Conservation (phyloP, 371 early-diverging fungal genomes). For the Basidiobolus meristosporus region DNA sequence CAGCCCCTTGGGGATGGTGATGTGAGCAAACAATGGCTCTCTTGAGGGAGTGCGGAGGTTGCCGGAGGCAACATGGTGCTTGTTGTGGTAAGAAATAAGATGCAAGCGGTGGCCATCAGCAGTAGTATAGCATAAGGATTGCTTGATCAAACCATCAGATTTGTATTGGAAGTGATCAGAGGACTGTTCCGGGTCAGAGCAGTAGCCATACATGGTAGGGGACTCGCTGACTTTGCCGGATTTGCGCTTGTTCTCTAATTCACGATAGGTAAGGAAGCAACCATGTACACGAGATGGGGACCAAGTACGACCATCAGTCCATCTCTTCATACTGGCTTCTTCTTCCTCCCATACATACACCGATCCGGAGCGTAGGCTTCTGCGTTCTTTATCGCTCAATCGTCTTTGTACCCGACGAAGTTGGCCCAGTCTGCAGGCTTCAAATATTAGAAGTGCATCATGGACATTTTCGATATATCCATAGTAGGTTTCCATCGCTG, state of each 20-base stretch:
- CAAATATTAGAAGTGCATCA: constrained; percentile 58
- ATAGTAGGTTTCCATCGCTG: constrained; percentile 36
- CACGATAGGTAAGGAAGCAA: constrained; percentile 58
- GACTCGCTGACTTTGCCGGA: background rate
- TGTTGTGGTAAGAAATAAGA: constrained; percentile 62
- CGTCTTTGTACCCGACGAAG: constrained; percentile 41
- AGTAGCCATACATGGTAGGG: no score
- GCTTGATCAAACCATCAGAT: constrained; percentile 54
- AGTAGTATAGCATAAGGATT: constrained; percentile 62
- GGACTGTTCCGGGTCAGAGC: no score
- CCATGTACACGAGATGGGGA: constrained; percentile 65
- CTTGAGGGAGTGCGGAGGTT: constrained; percentile 17
- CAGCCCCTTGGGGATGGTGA: constrained; percentile 22
- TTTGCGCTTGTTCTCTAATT: constrained; percentile 10
- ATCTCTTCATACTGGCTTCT: constrained; percentile 66
- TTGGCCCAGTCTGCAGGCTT: constrained; percentile 47
- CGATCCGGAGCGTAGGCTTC: constrained; percentile 41
- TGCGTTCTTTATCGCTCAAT: constrained; percentile 49
- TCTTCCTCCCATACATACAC: constrained; percentile 66
- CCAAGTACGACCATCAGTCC: constrained; percentile 81
- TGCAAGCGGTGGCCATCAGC: constrained; percentile 53
- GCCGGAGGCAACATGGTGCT: constrained; percentile 28
- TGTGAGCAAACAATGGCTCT: constrained; percentile 14
- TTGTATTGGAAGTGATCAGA: constrained; percentile 7
- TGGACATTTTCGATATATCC: constrained; percentile 49